These are phyloP conservation scores for Neltuma alba DNA, from an alignment of 306 rosid species.

Conservation along the genomic window DNA sequence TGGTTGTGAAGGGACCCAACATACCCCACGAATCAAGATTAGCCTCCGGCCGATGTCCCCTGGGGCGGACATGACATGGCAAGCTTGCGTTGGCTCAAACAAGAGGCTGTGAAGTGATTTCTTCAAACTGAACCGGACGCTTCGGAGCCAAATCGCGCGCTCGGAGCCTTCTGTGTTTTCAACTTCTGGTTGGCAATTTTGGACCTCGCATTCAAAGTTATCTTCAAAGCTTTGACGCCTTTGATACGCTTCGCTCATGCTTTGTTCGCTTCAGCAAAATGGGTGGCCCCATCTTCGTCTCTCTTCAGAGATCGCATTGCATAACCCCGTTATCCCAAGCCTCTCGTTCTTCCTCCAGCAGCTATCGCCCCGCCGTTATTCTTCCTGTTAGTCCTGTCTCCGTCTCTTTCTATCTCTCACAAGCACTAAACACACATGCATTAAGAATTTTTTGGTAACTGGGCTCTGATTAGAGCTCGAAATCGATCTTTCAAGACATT, in stretches of 20 bases:
- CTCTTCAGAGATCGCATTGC: conserved; percentile 31
- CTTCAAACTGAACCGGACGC: background rate
- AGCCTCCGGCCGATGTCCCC: too few species aligned
- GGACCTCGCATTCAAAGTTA: conserved; percentile 7
- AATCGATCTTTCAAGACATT: background rate
- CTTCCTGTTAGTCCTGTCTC: conserved; percentile 58
- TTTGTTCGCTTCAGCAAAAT: conserved; percentile 32
- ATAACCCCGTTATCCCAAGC: conserved; percentile 8
- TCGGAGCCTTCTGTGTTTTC: background rate
- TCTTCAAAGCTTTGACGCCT: background rate
- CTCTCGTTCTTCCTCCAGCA: conserved; percentile 16
- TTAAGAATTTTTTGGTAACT: background rate
- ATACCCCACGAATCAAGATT: too few species aligned
- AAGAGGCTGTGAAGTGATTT: background rate
- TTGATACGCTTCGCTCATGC: background rate
- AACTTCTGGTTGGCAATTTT: background rate
- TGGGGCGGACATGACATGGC: background rate
- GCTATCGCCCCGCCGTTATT: conserved; percentile 67
- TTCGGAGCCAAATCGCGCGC: background rate
- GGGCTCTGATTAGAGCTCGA: background rate
- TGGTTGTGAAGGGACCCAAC: too few species aligned
- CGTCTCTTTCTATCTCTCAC: background rate
- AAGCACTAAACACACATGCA: background rate
- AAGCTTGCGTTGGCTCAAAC: background rate
- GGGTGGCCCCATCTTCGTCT: conserved; percentile 18